These are phyloP conservation scores for Carpinus viminea DNA, from an alignment of 306 rosid genomes.

Conservation along the genomic window DNA sequence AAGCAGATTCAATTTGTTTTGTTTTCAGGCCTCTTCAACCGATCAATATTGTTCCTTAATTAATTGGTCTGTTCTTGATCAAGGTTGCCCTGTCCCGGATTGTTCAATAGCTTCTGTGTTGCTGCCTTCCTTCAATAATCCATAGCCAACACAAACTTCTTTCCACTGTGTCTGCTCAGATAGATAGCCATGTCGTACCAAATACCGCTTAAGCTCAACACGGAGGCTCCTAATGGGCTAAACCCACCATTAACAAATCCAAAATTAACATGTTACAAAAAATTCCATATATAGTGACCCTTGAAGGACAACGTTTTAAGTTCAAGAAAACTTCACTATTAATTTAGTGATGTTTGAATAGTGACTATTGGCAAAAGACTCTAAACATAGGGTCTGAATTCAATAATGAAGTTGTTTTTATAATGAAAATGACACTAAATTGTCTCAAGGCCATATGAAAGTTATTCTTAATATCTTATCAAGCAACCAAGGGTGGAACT, in stretches of 20 bases:
- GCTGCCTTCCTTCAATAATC: constrained; percentile 6
- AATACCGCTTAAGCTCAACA: constrained; percentile 29
- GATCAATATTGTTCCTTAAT: background rate
- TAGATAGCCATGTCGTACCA: constrained; percentile 28
- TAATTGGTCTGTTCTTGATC: constrained; percentile 1
- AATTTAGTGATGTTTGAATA: no score
- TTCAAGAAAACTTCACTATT: no score
- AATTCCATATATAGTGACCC: background rate
- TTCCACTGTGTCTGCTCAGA: constrained; percentile 24
- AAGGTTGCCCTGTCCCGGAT: background rate
- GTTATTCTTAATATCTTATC: background rate
- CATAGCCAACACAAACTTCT: constrained; percentile 23
- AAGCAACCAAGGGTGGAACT: no score
- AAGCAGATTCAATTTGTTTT: background rate
- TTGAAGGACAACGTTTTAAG: no score
- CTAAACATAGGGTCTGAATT: no score
- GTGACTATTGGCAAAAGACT: no score
- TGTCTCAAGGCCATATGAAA: no score
- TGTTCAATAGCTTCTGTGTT: background rate
- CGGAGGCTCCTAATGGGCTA: constrained; percentile 31
- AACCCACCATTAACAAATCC: background rate
- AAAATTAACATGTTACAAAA: background rate
- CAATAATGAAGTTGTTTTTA: no score
- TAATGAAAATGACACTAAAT: no score
- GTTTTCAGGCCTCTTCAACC: background rate